These are phyloP conservation scores for Bolboschoenoplectus hybrid DNA, from an alignment of 202 grass and related monocot species.

Conservation along the genomic window DNA sequence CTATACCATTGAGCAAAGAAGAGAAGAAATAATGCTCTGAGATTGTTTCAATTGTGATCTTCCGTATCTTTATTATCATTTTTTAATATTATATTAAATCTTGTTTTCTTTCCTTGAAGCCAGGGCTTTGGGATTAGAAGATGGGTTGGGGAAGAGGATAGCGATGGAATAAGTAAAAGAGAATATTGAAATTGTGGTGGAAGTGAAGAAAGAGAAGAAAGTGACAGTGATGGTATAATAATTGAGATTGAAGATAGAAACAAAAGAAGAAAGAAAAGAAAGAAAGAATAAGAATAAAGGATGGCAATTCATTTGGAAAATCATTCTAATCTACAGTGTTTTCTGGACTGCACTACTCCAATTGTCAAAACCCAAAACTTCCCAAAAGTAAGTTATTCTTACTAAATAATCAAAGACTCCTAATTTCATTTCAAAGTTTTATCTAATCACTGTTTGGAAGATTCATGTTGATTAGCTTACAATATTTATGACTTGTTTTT, in stretches of 20 bases:
- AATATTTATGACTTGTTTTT: neutral
- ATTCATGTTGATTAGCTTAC: constrained; percentile 1
- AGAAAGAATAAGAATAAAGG: neutral
- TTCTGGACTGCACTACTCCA: constrained; percentile 53
- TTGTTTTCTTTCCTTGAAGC: constrained; percentile 37
- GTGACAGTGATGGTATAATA: constrained; percentile 41
- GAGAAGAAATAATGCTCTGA: neutral
- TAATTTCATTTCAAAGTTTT: neutral
- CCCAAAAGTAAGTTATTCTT: constrained; percentile 23
- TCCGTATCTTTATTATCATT: neutral
- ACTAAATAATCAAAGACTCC: neutral
- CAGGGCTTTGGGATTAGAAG: constrained; percentile 28
- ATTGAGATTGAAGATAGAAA: constrained; percentile 32
- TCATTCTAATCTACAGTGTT: constrained; percentile 54
- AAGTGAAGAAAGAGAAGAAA: constrained; percentile 37
- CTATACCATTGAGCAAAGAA: constrained; percentile 1
- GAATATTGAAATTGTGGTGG: constrained; percentile 40
- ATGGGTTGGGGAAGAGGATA: constrained; percentile 27
- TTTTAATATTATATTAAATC: neutral
- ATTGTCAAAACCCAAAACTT: constrained; percentile 42
- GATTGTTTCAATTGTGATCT: neutral
- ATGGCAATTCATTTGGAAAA: constrained; percentile 19
- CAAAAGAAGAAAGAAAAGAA: neutral
- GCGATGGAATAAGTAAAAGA: constrained; percentile 31
- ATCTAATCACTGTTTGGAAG: neutral